Evolutionary conservation across 805 yeast species (phyloP).

Genomic region (Starmerella stigmatis): DNA sequence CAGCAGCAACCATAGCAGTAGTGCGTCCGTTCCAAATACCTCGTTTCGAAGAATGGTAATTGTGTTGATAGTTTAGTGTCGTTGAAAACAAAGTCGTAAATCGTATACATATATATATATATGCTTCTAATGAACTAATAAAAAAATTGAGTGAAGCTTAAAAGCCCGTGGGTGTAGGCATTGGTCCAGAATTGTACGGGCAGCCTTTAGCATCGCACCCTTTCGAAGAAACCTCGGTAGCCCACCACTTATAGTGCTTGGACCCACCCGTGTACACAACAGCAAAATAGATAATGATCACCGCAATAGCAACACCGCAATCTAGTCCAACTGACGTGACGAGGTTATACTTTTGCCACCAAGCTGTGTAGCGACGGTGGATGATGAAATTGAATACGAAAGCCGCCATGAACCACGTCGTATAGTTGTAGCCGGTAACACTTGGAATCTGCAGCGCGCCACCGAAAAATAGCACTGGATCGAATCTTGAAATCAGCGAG

Average conservation of each 20-base stretch:
- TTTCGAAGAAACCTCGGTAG: conserved; percentile 34
- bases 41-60: no score
- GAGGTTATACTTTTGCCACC: conserved; percentile 42
- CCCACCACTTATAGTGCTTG: conserved; percentile 53
- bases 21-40: no score
- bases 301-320: conserved; percentile 54
- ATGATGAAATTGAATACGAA: conserved; percentile 48
- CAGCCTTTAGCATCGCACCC: conserved; percentile 20
- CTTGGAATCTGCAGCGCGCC: conserved; percentile 62
- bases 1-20: no score
- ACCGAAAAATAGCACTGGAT: conserved; percentile 58
- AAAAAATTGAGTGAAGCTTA: not conserved
- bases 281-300: conserved; percentile 44
- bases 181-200: conserved; percentile 12
- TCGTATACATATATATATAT: no score
- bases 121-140: no score
- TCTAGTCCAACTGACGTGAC: conserved; percentile 61
- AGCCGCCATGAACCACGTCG: conserved; percentile 45
- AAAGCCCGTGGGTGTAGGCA: conserved; percentile 9
- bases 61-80: no score
- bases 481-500: conserved; percentile 37
- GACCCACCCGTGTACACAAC: conserved; percentile 35
- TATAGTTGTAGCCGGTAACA: conserved; percentile 59
- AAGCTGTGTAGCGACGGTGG: conserved; percentile 43
- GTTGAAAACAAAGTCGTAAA: no score